Evolutionary conservation across 164 flowering plant species (phyloP), one percentile per base, ranked within the genome.

Genomic region (Sedum album): DNA sequence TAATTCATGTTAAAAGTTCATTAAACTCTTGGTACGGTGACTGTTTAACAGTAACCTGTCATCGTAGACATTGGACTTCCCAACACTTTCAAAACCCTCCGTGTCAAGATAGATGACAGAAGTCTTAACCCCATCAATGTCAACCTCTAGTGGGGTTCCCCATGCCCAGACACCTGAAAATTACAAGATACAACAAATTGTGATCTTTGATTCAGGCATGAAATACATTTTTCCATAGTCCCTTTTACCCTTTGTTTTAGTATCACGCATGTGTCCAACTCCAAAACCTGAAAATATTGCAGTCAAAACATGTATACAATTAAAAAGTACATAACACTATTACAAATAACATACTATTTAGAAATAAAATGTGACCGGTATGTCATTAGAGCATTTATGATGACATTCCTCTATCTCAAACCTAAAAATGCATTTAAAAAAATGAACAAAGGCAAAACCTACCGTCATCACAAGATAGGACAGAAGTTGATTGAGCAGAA

Each of bases 201-300:
- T 28, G 5, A 4, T 21, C 2, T 46, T 18, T 1, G 9, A 42
- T 49, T 21, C n/a, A 31, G 35, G 41, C 13, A 51, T 15, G 21
- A 35, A 26, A 55, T 28, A 60, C 4, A 46, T 68, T 44, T 10
- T 41, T 18, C 14, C 30, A 60, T 61, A 42, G 26, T 25, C n/a
- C 26, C 30, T 30, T 17, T 33, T 73, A 90, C 99, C 99, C 83
- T 95, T 95, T 66, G 99, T 95, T 78, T 95, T 89, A 46, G 99
- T 95, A 75, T 95, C 97, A 75, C 99, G 98, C 98, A 95, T 85
- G 78, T 95, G 99, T 66, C 99, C 99, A 71, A 95, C 99, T 66
- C 99, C 99, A 85, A 95, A 95, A 3, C 99, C 99, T 95, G 86
- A 26, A 61, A 13, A 69, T 65, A 31, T 71, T 28, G 38, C 61